These are phyloP conservation scores for Citrus inodora DNA, from an alignment of 345 rosid genomes.

Conservation along the genomic window DNA sequence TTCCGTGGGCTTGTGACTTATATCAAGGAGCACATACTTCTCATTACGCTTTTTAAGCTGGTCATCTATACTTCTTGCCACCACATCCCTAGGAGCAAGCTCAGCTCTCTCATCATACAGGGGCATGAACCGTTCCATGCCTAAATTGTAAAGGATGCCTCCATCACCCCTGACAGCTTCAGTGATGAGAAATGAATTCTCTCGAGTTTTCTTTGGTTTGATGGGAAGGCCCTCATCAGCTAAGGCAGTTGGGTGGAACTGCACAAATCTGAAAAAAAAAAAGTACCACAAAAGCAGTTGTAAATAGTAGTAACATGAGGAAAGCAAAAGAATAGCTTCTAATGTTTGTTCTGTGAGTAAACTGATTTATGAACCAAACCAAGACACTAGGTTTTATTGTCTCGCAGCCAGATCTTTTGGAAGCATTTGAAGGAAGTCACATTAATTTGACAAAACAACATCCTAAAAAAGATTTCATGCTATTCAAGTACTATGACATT, in stretches of 20 bases:
- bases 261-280: constrained; percentile 66
- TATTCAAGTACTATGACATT: neutral
- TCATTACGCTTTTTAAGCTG: constrained; percentile 78
- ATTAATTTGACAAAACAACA: neutral
- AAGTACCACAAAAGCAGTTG: constrained; percentile 4
- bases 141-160: constrained; percentile 79
- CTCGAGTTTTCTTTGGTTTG: constrained; percentile 56
- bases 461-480: neutral
- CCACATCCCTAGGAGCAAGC: constrained; percentile 97
- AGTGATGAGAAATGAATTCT: constrained; percentile 76
- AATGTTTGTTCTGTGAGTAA: neutral
- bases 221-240: constrained; percentile 95
- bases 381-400: neutral
- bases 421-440: neutral
- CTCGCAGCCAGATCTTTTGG: neutral
- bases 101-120: constrained; percentile 84
- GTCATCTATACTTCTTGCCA: constrained; percentile 94
- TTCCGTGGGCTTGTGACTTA: constrained; percentile 81
- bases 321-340: neutral
- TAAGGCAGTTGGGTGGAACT: constrained; percentile 97
- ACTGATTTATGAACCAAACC: neutral
- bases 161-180: constrained; percentile 90
- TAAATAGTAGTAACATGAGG: neutral
- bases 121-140: constrained; percentile 85
- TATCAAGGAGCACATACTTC: constrained; percentile 81